Conservation (phyloP, 176 grass and related monocot species). For the bread wheat (Triticum aestivum) region IWGSC_CS_RefSeq_v2.1 NC_057794.1:580376069-580376568, state of each 20-base stretch:
- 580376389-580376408: too few relatives aligned
- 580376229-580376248: not conserved
- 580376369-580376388: too few relatives aligned
- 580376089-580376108: not conserved
- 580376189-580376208: not conserved
- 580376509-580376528: not conserved
- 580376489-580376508: not conserved
- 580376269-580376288: slow-evolving; percentile 14
- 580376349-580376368: not conserved
- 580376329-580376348: not conserved
- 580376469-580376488: too few relatives aligned
- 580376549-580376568: not conserved
- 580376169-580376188: slow-evolving; percentile 33
- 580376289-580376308: slow-evolving; percentile 19
- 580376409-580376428: too few relatives aligned
- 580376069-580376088: not conserved
- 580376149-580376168: slow-evolving; percentile 17
- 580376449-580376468: slow-evolving; percentile 3
- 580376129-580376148: slow-evolving; percentile 5
- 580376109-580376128: slow-evolving; percentile 20
- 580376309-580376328: not conserved
- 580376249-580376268: slow-evolving; percentile 23
- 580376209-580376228: too few relatives aligned
- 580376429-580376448: not conserved
- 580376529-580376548: not conserved